These are phyloP conservation scores for Calocybe indica DNA, from an alignment of 768 basidiomycete genomes.

Conservation along the genomic window DNA sequence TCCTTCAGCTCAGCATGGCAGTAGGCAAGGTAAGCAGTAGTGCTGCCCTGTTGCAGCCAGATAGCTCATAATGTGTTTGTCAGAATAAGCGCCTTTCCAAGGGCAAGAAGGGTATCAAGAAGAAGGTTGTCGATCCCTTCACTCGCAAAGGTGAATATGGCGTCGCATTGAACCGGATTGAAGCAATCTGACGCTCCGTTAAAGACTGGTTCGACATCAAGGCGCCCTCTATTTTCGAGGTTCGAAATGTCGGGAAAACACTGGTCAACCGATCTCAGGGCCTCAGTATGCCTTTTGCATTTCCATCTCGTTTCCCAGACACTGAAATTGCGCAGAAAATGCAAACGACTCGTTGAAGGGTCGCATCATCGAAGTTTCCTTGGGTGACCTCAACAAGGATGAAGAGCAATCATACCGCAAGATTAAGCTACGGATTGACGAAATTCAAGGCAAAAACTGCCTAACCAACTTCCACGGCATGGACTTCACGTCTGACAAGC, in stretches of 20 bases:
- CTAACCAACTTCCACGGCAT: constrained; percentile 99
- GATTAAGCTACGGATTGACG: constrained; percentile 97
- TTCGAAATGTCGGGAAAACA: constrained; percentile 96
- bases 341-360: constrained; percentile 98
- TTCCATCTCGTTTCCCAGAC: neutral
- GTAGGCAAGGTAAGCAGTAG: constrained; percentile 71
- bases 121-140: constrained; percentile 99
- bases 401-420: constrained; percentile 99
- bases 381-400: constrained; percentile 98
- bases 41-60: neutral
- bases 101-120: constrained; percentile 99
- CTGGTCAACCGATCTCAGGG: constrained; percentile 97
- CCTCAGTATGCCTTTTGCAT: constrained; percentile 65
- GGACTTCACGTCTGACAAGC: constrained; percentile 99
- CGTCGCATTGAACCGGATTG: neutral
- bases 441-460: constrained; percentile 97
- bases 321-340: constrained; percentile 60
- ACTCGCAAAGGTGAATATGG: constrained; percentile 82
- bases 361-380: constrained; percentile 92
- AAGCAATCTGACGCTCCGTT: constrained; percentile 3
- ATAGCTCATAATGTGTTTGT: constrained; percentile 6
- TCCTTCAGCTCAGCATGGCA: constrained; percentile 58
- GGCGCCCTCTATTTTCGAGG: constrained; percentile 96
- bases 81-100: constrained; percentile 98
- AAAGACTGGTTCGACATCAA: constrained; percentile 99